Evolutionary conservation across 495 filamentous ascomycete genomes (phyloP).

Genomic region (Rhypophila decipiens): DNA sequence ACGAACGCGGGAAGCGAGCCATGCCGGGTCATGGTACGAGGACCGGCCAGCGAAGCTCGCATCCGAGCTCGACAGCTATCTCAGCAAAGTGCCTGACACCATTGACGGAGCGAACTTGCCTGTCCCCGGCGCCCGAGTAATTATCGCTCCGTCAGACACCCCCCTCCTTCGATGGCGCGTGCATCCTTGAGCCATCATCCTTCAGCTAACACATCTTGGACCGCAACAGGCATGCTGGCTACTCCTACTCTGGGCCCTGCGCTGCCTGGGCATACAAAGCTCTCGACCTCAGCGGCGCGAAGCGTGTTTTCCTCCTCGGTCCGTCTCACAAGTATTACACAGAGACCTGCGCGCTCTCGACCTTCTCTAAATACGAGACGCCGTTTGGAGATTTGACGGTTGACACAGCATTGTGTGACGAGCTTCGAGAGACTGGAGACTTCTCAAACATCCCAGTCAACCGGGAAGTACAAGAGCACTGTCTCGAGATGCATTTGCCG

Average conservation of each 20-base stretch:
- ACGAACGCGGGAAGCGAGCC: slow-evolving; percentile 56
- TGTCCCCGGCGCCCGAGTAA: slow-evolving; percentile 69
- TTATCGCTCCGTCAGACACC: slow-evolving; percentile 86
- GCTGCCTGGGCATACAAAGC: slow-evolving; percentile 93
- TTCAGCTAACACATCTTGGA: no score
- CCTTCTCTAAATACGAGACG: slow-evolving; percentile 70
- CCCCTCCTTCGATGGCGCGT: neutral
- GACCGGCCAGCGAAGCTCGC: slow-evolving; percentile 51
- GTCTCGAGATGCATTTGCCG: slow-evolving; percentile 92
- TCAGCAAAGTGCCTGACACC: slow-evolving; percentile 61
- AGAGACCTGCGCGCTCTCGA: slow-evolving; percentile 67
- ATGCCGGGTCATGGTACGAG: slow-evolving; percentile 71
- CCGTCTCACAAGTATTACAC: slow-evolving; percentile 89
- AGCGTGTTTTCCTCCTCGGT: slow-evolving; percentile 89
- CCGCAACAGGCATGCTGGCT: slow-evolving; percentile 77
- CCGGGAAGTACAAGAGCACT: slow-evolving; percentile 84
- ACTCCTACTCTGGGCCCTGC: slow-evolving; percentile 88
- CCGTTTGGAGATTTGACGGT: slow-evolving; percentile 76
- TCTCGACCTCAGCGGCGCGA: slow-evolving; percentile 72
- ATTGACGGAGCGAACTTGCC: slow-evolving; percentile 60
- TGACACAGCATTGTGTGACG: slow-evolving; percentile 58
- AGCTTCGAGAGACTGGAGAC: slow-evolving; percentile 54
- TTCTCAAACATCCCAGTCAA: slow-evolving; percentile 69
- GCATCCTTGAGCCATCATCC: no score
- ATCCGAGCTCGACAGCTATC: slow-evolving; percentile 69